These are phyloP conservation scores for Fonsecaea pedrosoi DNA, from an alignment of 2,329 filamentous ascomycete species.

Conservation along the genomic window DNA sequence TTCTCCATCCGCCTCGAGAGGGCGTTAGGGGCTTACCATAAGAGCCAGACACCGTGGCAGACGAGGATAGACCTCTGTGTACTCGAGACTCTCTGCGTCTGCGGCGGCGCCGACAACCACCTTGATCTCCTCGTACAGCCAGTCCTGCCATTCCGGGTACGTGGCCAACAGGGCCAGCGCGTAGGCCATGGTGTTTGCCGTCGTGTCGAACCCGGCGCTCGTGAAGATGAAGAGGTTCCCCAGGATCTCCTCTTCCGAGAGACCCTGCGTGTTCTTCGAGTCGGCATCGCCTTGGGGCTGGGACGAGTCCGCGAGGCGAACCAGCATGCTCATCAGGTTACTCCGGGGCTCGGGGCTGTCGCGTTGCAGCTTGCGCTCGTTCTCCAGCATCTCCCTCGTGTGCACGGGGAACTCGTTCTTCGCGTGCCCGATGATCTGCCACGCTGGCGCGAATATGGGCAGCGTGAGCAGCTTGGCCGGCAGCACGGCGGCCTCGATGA, in stretches of 20 bases:
- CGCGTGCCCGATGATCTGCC: slow-evolving; percentile 43
- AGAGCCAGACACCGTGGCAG: slow-evolving; percentile 55
- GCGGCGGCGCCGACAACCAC: slow-evolving; percentile 42
- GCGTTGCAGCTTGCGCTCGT: slow-evolving; percentile 38
- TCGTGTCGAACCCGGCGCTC: slow-evolving; percentile 49
- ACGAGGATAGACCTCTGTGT: slow-evolving; percentile 53
- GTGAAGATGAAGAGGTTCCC: slow-evolving; percentile 40
- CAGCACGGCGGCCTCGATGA: slow-evolving; percentile 43
- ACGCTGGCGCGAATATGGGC: slow-evolving; percentile 30
- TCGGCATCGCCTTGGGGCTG: slow-evolving; percentile 7
- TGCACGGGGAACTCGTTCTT: slow-evolving; percentile 42
- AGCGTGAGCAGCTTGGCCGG: slow-evolving; percentile 39
- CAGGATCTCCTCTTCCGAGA: slow-evolving; percentile 36
- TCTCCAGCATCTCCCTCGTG: slow-evolving; percentile 42
- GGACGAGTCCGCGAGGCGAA: slow-evolving; percentile 23
- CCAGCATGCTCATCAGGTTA: slow-evolving; percentile 37
- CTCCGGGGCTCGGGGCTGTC: slow-evolving; percentile 43
- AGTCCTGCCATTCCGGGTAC: slow-evolving; percentile 59
- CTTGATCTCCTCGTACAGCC: slow-evolving; percentile 59
- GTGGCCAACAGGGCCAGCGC: slow-evolving; percentile 56
- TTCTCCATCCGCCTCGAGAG: not conserved
- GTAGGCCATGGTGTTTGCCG: slow-evolving; percentile 59
- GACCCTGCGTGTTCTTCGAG: slow-evolving; percentile 12
- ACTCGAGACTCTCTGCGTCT: slow-evolving; percentile 46
- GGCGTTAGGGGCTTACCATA: slow-evolving; percentile 49